Evolutionary conservation across 495 filamentous ascomycete species (phyloP).

Genomic region (Penicillium parvum): DNA sequence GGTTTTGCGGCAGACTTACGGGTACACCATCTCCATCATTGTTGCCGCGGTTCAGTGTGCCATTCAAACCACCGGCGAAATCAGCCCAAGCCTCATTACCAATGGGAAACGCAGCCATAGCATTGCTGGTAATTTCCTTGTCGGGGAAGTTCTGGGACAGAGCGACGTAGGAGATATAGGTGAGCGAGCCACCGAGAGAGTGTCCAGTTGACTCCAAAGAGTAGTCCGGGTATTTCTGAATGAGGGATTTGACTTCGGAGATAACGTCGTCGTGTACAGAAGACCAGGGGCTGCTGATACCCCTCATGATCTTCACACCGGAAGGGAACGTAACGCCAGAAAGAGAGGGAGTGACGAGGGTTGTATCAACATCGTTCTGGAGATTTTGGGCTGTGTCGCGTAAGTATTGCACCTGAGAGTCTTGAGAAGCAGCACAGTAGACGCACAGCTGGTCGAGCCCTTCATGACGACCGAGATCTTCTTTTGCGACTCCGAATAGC

Average conservation of each 20-base stretch:
- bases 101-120: constrained; percentile 33
- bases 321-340: constrained; percentile 31
- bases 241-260: constrained; percentile 24
- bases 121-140: constrained; percentile 28
- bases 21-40: constrained; percentile 31
- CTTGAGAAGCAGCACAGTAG: background rate
- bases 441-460: constrained; percentile 28
- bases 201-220: constrained; percentile 31
- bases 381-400: constrained; percentile 21
- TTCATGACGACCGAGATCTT: constrained; percentile 31
- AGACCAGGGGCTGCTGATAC: constrained; percentile 26
- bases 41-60: constrained; percentile 29
- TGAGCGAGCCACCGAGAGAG: constrained; percentile 32
- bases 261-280: constrained; percentile 29
- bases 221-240: constrained; percentile 27
- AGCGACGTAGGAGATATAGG: constrained; percentile 33
- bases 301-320: constrained; percentile 28
- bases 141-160: constrained; percentile 30
- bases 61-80: constrained; percentile 24
- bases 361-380: constrained; percentile 33
- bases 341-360: constrained; percentile 24
- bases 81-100: constrained; percentile 29
- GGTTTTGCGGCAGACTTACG: constrained; percentile 9
- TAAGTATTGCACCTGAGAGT: background rate
- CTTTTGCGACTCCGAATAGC: constrained; percentile 25